phyloP scores from a whole-genome alignment of 2,329 filamentous ascomycete species.

The Ophiostoma quercus region DNA sequence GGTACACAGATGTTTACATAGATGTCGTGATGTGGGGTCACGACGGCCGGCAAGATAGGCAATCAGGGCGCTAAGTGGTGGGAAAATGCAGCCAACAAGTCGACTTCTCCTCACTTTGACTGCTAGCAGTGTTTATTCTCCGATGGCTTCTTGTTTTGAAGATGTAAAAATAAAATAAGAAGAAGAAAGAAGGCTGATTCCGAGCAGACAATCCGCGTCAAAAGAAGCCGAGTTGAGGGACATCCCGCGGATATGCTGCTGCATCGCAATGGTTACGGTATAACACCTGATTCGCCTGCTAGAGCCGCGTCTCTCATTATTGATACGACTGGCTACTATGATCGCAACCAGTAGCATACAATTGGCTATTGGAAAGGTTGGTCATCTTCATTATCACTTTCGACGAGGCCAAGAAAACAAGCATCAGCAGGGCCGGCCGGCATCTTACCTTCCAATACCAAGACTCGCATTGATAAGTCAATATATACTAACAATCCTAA shows the following conservation, averaged over 20 bases:
- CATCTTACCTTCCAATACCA: neutral
- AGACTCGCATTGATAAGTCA: neutral
- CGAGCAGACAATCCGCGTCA: neutral
- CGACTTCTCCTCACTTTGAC: neutral
- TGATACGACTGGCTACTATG: too few species aligned
- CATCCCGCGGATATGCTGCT: neutral
- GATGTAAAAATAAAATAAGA: too few species aligned
- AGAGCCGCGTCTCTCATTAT: neutral
- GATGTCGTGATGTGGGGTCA: slow-evolving; percentile 11
- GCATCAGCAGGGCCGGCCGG: neutral
- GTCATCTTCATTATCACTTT: too few species aligned
- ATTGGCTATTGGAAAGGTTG: neutral
- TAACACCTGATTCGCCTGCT: neutral
- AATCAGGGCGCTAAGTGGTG: slow-evolving; percentile 12
- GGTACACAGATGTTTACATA: too few species aligned
- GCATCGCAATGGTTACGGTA: neutral
- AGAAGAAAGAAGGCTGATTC: too few species aligned
- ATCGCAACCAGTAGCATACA: too few species aligned
- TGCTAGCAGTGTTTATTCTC: neutral
- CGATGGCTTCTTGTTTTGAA: neutral
- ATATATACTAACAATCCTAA: too few species aligned
- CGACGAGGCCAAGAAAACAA: neutral
- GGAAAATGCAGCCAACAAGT: neutral
- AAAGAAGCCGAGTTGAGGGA: neutral
- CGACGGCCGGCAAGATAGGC: slow-evolving; percentile 17